Conservation (phyloP, 495 filamentous ascomycete genomes). For the Letharia lupina region DNA sequence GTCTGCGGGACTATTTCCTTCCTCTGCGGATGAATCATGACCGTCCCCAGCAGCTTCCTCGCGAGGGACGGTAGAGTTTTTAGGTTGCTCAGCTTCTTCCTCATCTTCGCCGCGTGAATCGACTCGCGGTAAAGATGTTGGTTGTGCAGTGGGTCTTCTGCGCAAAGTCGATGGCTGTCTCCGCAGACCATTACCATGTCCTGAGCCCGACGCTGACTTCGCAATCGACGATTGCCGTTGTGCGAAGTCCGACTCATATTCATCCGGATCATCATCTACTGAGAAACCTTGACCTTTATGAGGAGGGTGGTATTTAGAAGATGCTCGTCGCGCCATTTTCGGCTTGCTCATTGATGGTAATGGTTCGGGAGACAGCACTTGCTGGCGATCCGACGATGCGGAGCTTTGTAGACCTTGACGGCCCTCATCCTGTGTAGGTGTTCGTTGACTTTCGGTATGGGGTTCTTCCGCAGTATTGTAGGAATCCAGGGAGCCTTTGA, state of each 20-base stretch:
- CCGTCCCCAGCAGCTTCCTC: constrained; percentile 21
- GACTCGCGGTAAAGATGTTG: constrained; percentile 49
- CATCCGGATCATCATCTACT: constrained; percentile 80
- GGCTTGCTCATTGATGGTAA: constrained; percentile 43
- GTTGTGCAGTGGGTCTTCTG: constrained; percentile 53
- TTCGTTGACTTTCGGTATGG: constrained; percentile 30
- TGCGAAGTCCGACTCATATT: constrained; percentile 57
- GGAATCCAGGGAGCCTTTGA: constrained; percentile 19
- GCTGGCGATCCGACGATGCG: constrained; percentile 25
- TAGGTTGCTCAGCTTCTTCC: constrained; percentile 33
- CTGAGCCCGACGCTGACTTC: constrained; percentile 24
- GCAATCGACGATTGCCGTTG: constrained; percentile 26
- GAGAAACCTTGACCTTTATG: constrained; percentile 85
- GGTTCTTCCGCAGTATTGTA: constrained; percentile 26
- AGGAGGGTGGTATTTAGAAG: constrained; percentile 63
- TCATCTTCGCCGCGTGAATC: constrained; percentile 47
- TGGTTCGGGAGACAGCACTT: constrained; percentile 49
- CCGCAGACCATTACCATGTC: constrained; percentile 20
- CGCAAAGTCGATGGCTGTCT: constrained; percentile 61
- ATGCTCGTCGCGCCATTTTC: constrained; percentile 62
- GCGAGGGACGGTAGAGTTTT: not conserved
- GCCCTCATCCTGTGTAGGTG: constrained; percentile 21
- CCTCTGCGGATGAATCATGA: constrained; percentile 26
- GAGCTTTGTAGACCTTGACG: constrained; percentile 16
- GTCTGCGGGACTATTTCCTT: constrained; percentile 30